Evolutionary conservation across 768 basidiomycete genomes (phyloP).

Genomic region (Crucibulum laeve): DNA sequence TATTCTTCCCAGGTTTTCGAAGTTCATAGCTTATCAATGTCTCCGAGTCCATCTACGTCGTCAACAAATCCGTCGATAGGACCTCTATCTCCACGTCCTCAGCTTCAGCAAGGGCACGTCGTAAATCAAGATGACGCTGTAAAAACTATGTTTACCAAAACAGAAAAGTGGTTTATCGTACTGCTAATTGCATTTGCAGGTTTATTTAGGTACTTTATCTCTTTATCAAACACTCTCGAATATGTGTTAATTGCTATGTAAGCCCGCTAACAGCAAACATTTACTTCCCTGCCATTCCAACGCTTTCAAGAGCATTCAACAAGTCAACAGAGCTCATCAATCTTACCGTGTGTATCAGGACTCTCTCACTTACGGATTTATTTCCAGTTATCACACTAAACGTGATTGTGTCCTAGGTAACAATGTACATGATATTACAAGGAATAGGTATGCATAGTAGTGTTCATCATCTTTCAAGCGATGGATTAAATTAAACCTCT

Average conservation of each 20-base stretch:
- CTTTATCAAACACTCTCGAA: not conserved
- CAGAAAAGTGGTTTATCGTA: constrained; percentile 71
- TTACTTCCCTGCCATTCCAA: constrained; percentile 78
- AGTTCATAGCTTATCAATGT: too few relatives aligned
- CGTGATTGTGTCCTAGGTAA: constrained; percentile 33
- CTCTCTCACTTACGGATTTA: constrained; percentile 17
- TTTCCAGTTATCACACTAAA: not conserved
- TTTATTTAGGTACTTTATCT: constrained; percentile 48
- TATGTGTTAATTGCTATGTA: not conserved
- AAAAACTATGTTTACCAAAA: constrained; percentile 48
- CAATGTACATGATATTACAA: constrained; percentile 70
- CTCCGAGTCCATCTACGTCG: too few relatives aligned
- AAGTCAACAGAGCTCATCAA: constrained; percentile 72
- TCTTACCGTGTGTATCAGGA: constrained; percentile 45
- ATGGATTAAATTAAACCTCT: not conserved
- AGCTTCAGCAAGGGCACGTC: too few relatives aligned
- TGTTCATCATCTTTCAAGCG: not conserved
- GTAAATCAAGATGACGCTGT: too few relatives aligned
- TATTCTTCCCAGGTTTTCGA: too few relatives aligned
- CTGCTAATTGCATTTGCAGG: constrained; percentile 52
- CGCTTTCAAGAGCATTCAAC: constrained; percentile 56
- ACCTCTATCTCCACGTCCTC: too few relatives aligned
- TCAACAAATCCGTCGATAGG: too few relatives aligned
- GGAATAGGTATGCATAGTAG: constrained; percentile 39
- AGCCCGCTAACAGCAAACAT: constrained; percentile 74